phyloP scores from a whole-genome alignment of 1,284 basidiomycete species.

The Ceraceosorus guamensis region DNA sequence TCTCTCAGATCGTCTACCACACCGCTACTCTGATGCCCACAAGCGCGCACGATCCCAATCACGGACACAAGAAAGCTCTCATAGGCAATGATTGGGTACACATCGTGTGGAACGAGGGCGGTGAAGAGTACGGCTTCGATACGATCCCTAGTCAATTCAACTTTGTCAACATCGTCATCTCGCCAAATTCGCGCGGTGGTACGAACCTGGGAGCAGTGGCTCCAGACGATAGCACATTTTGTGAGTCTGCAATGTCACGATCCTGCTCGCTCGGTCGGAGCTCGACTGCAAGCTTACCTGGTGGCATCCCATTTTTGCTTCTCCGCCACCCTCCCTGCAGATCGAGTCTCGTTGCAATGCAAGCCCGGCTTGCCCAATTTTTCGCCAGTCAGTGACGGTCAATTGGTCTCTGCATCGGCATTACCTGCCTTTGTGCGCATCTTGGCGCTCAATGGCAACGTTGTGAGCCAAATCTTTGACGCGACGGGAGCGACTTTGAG shows the following conservation, averaged over 20 bases:
- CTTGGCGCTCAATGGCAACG: constrained; percentile 39
- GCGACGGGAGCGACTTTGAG: constrained; percentile 44
- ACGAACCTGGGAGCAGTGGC: constrained; percentile 37
- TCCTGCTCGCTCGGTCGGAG: neutral
- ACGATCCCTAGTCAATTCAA: constrained; percentile 89
- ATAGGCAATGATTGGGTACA: constrained; percentile 49
- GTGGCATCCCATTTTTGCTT: neutral
- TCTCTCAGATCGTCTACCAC: constrained; percentile 89
- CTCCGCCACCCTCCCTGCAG: constrained; percentile 1
- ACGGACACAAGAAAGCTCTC: constrained; percentile 39
- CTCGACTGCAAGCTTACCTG: neutral
- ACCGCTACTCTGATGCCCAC: constrained; percentile 95
- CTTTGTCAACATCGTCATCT: constrained; percentile 91
- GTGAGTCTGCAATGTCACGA: too few species aligned
- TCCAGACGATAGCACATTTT: constrained; percentile 39
- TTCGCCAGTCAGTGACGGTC: constrained; percentile 41
- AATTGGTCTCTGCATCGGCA: constrained; percentile 35
- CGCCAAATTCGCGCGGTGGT: constrained; percentile 37
- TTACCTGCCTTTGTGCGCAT: constrained; percentile 40
- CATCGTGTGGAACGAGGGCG: constrained; percentile 82
- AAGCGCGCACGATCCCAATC: constrained; percentile 27
- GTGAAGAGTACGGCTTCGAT: constrained; percentile 68
- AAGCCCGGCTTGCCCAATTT: constrained; percentile 41
- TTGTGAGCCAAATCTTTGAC: constrained; percentile 44
- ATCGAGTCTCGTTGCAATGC: constrained; percentile 43